These are phyloP conservation scores for Teunomyces lycoperdinae DNA, from an alignment of 805 yeast genomes.

Conservation along the genomic window DNA sequence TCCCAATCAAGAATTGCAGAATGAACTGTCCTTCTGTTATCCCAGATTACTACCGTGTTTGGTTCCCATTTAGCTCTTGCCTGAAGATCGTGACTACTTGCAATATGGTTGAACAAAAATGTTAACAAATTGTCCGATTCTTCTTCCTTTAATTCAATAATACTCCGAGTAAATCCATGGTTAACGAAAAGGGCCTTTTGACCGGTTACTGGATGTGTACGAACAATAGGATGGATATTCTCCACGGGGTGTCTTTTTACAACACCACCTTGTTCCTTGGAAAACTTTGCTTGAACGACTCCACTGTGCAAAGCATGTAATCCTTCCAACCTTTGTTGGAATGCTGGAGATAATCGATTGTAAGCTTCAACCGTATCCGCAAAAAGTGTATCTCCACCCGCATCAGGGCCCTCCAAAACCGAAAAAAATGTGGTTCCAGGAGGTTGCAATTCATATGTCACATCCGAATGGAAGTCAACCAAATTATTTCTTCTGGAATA, in stretches of 20 bases:
- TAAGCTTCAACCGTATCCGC: constrained; percentile 72
- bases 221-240: constrained; percentile 65
- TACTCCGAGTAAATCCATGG: constrained; percentile 60
- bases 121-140: constrained; percentile 63
- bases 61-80: constrained; percentile 71
- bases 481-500: constrained; percentile 35
- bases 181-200: constrained; percentile 58
- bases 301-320: constrained; percentile 71
- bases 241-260: constrained; percentile 64
- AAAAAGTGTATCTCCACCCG: constrained; percentile 80
- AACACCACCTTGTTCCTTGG: constrained; percentile 53
- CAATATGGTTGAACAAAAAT: constrained; percentile 54
- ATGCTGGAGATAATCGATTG: constrained; percentile 63
- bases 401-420: constrained; percentile 53
- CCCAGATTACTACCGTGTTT: constrained; percentile 73
- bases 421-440: constrained; percentile 69
- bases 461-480: constrained; percentile 69
- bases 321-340: constrained; percentile 56
- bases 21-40: constrained; percentile 69
- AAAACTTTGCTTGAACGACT: constrained; percentile 63
- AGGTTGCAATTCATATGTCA: constrained; percentile 69
- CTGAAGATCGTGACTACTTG: constrained; percentile 57
- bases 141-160: constrained; percentile 69
- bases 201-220: constrained; percentile 70
- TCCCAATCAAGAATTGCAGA: constrained; percentile 73